These are phyloP conservation scores for Trebouxia sp. DNA, from an alignment of 139 green algal species.

Conservation along the genomic window DNA sequence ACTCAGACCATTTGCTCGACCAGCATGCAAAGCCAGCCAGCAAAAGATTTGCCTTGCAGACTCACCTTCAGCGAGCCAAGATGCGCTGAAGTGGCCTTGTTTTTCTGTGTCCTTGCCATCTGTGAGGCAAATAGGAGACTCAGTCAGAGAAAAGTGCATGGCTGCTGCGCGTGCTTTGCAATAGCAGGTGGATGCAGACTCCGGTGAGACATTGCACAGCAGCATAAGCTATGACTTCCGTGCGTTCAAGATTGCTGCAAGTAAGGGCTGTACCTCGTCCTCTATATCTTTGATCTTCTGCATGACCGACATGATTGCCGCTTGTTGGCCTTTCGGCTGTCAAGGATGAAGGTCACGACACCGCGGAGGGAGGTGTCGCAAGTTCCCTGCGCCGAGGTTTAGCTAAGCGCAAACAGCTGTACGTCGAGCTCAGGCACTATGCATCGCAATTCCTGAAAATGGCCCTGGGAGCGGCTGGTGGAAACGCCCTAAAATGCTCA, in stretches of 20 bases:
- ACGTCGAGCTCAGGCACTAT: too few species aligned
- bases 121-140: conserved; percentile 42
- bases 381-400: too few species aligned
- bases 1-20: background rate
- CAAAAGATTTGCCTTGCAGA: background rate
- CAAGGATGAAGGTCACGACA: too few species aligned
- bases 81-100: conserved; percentile 94
- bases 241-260: too few species aligned
- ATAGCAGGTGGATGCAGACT: background rate
- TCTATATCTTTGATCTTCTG: conserved; percentile 83
- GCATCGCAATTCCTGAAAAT: too few species aligned
- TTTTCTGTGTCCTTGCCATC: conserved; percentile 99
- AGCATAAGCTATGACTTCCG: too few species aligned
- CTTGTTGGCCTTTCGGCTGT: too few species aligned
- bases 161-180: background rate
- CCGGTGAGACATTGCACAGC: too few species aligned
- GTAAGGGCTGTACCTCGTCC: conserved; percentile 64
- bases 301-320: conserved; percentile 47
- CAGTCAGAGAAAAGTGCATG: background rate
- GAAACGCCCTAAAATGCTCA: too few species aligned
- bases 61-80: conserved; percentile 91
- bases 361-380: too few species aligned
- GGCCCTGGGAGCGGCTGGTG: too few species aligned
- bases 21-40: background rate
- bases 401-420: too few species aligned